Base-by-base conservation (phyloP, 73 alveolate genomes). In the Paramecium biaurelia region DNA sequence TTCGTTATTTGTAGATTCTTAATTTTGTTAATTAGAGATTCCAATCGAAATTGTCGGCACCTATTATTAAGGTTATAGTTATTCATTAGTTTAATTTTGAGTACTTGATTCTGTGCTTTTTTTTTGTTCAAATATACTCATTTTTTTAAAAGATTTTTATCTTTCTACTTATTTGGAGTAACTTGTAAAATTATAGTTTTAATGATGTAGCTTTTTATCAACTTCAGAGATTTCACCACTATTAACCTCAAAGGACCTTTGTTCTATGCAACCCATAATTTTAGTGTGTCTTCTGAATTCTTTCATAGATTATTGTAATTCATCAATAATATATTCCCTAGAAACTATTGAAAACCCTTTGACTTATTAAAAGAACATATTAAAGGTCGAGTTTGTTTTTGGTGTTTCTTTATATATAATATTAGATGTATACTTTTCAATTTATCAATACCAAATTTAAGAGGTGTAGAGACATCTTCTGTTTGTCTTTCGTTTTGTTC, bases 111-210 rank as follows among this genome's bases (percentile, higher is more conserved):
- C 68, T n/a, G 28, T 4, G 32, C 0, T 9, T 45, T 79, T 79
- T 72, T 79, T 79, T 79, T 79, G 32, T 43, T 79, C 90, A 79
- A 79, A 79, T 14, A 79, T 42, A n/a, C 90, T 79, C 49, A 41
- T 43, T 23, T 79, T 38, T 24, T 79, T 43, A 79, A 79, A 79
- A 21, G 90, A 79, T 45, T 79, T 79, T 42, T 79, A 47, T 47
- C 76, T 42, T 79, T 41, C 72, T 15, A 42, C 15, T 47, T 79
- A 20, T 35, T 32, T 24, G 7, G 90, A 23, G 26, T 79, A 79
- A 30, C 67, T 24, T 8, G 45, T 42, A 47, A 79, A 79, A 30
- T 11, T 24, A n/a, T 79, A 79, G 56, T 79, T 79, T 45, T 79
- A 7, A 24, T 42, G 63, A 41, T 79, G 70, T 24, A 79, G 38